These are phyloP conservation scores for Cafeteria roenbergensis DNA, from an alignment of 108 stramenopile species.

Conservation along the genomic window DNA sequence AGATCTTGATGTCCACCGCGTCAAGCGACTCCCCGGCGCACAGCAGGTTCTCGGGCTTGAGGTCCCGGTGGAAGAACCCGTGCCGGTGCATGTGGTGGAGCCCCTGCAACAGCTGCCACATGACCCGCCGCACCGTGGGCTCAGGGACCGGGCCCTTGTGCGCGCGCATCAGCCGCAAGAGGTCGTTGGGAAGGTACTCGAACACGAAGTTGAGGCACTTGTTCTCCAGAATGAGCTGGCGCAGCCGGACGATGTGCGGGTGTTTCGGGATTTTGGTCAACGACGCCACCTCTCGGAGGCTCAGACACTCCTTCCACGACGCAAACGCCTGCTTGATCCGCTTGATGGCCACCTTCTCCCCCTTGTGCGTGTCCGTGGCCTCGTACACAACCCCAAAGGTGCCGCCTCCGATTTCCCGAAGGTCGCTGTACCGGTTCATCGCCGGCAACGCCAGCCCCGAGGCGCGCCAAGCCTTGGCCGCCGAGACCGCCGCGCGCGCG, in stretches of 20 bases:
- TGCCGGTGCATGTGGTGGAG: slow-evolving; percentile 20
- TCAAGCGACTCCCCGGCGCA: neutral
- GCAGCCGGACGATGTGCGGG: slow-evolving; percentile 16
- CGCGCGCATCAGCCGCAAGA: neutral
- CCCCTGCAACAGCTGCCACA: neutral
- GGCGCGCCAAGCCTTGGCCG: too few relatives aligned
- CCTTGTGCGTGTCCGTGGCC: neutral
- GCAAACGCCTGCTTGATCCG: too few relatives aligned
- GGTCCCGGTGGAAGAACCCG: slow-evolving; percentile 30
- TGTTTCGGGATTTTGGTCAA: slow-evolving; percentile 7
- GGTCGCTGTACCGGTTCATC: too few relatives aligned
- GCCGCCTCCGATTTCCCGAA: too few relatives aligned
- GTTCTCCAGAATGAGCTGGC: slow-evolving; percentile 17
- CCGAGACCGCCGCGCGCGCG: too few relatives aligned
- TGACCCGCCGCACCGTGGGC: neutral
- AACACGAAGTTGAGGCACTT: slow-evolving; percentile 8
- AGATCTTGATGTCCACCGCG: slow-evolving; percentile 7
- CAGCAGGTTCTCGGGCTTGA: slow-evolving; percentile 36
- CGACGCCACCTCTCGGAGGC: slow-evolving; percentile 15
- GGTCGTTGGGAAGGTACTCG: slow-evolving; percentile 13
- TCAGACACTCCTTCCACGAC: slow-evolving; percentile 14
- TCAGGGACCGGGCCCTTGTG: neutral
- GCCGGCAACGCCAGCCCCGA: too few relatives aligned
- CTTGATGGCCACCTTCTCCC: neutral
- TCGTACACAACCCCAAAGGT: neutral